These are phyloP conservation scores for Penicillium polonicum DNA, from an alignment of 2,329 filamentous ascomycete genomes.

Conservation along the genomic window DNA sequence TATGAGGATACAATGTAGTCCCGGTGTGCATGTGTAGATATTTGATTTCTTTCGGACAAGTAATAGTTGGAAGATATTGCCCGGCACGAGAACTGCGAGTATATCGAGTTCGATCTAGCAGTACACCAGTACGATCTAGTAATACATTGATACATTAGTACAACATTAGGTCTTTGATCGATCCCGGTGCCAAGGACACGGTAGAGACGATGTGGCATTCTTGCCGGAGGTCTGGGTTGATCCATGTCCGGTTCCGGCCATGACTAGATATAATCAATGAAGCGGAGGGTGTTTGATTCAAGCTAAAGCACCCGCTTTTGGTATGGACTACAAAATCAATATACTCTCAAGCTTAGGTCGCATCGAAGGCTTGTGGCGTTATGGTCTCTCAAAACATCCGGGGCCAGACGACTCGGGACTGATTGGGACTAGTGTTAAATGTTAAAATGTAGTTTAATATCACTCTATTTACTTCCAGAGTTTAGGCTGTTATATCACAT, in stretches of 20 bases:
- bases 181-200: background rate
- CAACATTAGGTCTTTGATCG: background rate
- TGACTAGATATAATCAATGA: background rate
- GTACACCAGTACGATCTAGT: background rate
- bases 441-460: background rate
- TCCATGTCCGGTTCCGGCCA: background rate
- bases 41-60: background rate
- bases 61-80: background rate
- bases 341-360: background rate
- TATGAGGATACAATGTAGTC: background rate
- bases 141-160: background rate
- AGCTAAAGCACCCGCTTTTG: background rate
- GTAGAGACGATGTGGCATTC: background rate
- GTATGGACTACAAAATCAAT: background rate
- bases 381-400: background rate
- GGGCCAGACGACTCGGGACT: background rate
- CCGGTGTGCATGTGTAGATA: background rate
- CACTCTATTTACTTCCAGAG: background rate
- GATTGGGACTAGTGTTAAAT: background rate
- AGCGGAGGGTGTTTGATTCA: background rate
- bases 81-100: background rate
- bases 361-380: constrained; percentile 3
- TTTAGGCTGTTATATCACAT: background rate
- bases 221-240: background rate
- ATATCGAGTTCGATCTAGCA: background rate